Base-by-base conservation (phyloP, 495 filamentous ascomycete genomes). In the Hyaloscypha bicolor region DNA sequence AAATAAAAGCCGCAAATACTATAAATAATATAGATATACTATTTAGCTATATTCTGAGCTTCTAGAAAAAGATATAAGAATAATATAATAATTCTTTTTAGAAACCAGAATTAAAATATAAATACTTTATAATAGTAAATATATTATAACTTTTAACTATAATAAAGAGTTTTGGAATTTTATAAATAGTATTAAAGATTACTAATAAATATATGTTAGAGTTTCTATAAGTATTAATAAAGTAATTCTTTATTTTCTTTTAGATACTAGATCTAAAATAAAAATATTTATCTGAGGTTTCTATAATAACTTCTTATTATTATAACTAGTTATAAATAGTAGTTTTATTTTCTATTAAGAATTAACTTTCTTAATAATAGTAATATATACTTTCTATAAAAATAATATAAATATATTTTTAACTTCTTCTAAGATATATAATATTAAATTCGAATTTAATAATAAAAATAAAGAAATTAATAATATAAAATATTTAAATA, bases 401-500 rank as follows among this genome's bases (percentile, higher is more conserved):
- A 22, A 9, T 21, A 29, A 31, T 42, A 25, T 11, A 14, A 25
- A 62, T 5, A 6, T 51, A 9, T 19, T 62, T 8, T 35, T 35
- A 45, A 25, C 11, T 35, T 14, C 39, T 21, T 14, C 39, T 62
- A 35, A 19, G 4, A 22, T 11, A 16, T 25, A 48, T 30, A 31
- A 62, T 35, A 16, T 62, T 35, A 35, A 62, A 25, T 62, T 62
- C 25, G 60, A 62, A 22, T 19, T 62, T 51, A 35, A 51, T 51
- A 35, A 62, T 14, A 12, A 6, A 12, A 62, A 35, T 25, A 35
- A n/a, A n/a, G n/a, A n/a, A n/a, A n/a, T n/a, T n/a, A n/a, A n/a
- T n/a, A n/a, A n/a, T n/a, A n/a, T n/a, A n/a, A n/a, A n/a, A n/a
- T n/a, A n/a, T n/a, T n/a, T n/a, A n/a, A n/a, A n/a, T n/a, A n/a